A percentile compares a stretch with the other conserved stretches of the same genome.
Evolutionary conservation across 768 basidiomycete species (phyloP).

Genomic region (Vararia minispora): DNA sequence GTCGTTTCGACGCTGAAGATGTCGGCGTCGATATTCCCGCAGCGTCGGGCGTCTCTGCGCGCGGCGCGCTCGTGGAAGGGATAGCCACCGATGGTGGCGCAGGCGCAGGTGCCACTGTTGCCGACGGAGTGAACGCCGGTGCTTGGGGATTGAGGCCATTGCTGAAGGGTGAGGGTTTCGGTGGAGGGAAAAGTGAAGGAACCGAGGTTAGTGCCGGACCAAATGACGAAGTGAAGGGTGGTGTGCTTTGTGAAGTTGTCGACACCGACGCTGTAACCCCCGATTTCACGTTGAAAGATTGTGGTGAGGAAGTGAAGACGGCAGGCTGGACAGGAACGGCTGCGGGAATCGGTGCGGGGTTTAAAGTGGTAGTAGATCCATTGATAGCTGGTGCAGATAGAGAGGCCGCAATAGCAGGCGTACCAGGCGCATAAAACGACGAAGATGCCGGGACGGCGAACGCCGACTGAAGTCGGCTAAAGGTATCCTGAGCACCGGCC

Average conservation of each 20-base stretch:
- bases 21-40: background rate
- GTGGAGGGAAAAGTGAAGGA: slow-evolving; percentile 7
- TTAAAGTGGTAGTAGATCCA: no score
- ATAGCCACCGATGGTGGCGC: slow-evolving; percentile 12
- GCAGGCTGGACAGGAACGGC: no score
- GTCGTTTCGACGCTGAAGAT: slow-evolving; percentile 6
- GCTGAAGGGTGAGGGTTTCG: background rate
- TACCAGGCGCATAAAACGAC: no score
- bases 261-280: background rate
- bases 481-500: no score
- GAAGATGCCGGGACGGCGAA: no score
- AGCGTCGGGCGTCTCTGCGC: background rate
- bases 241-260: slow-evolving; percentile 2
- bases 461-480: no score
- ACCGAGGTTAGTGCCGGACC: slow-evolving; percentile 7
- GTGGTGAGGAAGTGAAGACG: no score
- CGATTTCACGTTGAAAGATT: no score
- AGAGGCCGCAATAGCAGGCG: no score
- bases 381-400: no score
- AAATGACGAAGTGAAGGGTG: slow-evolving; percentile 3
- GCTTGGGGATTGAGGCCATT: slow-evolving; percentile 11
- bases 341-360: no score
- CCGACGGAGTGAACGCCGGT: slow-evolving; percentile 11
- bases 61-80: slow-evolving; percentile 2
- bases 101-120: slow-evolving; percentile 3